These are phyloP conservation scores for Vanilla planifolia DNA, from an alignment of 106 monocot genomes.

Conservation along the genomic window DNA sequence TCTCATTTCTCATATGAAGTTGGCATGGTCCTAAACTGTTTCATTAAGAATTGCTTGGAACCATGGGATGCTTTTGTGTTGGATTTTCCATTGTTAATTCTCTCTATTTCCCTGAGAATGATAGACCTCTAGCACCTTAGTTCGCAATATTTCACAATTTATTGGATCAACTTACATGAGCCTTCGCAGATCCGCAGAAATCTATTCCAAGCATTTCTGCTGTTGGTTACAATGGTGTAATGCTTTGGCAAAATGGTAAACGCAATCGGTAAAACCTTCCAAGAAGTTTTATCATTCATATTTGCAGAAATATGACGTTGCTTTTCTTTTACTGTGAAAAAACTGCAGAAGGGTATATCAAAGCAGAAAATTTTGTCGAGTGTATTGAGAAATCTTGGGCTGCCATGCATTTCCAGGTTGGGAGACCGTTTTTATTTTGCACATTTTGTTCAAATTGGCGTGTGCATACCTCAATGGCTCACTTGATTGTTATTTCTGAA, in stretches of 20 bases:
- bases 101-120: not conserved
- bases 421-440: not conserved
- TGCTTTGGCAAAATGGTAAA: conserved; percentile 80
- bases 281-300: not conserved
- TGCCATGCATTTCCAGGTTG: conserved; percentile 68
- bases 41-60: not conserved
- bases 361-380: conserved; percentile 41
- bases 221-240: conserved; percentile 71
- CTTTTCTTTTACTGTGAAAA: conserved; percentile 3
- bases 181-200: conserved; percentile 62
- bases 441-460: not conserved
- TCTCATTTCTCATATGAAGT: no score
- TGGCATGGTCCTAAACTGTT: not conserved
- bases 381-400: conserved; percentile 76
- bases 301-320: not conserved
- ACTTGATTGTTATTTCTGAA: not conserved
- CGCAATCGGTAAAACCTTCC: conserved; percentile 5
- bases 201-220: conserved; percentile 68
- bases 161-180: conserved; percentile 34
- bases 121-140: not conserved
- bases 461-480: not conserved
- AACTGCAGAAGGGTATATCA: conserved; percentile 63
- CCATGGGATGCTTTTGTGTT: not conserved
- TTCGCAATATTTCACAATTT: not conserved
- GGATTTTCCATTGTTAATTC: not conserved